These are phyloP conservation scores for Farysia itapuensis DNA, from an alignment of 1,284 basidiomycete species.

Conservation along the genomic window DNA sequence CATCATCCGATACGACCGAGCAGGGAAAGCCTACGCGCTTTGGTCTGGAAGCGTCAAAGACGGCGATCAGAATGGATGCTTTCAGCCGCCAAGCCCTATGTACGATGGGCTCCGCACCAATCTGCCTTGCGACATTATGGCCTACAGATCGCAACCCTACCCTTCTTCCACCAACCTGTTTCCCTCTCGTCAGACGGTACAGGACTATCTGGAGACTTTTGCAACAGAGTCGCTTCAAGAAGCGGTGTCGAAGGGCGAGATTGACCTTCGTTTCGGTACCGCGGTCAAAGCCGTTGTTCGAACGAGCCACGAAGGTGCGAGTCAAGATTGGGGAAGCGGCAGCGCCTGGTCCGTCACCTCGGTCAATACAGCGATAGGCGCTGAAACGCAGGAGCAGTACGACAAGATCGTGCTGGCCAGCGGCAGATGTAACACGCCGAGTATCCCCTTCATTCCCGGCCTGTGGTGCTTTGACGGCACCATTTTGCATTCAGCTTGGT, in stretches of 20 bases:
- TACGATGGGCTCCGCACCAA: slow-evolving; percentile 58
- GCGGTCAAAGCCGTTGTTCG: slow-evolving; percentile 54
- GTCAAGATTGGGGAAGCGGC: slow-evolving; percentile 22
- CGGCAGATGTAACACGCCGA: slow-evolving; percentile 64
- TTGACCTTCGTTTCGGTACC: slow-evolving; percentile 60
- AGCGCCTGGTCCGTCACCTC: slow-evolving; percentile 24
- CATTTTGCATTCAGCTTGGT: slow-evolving; percentile 63
- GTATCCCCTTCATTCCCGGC: slow-evolving; percentile 61
- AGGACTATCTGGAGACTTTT: slow-evolving; percentile 61
- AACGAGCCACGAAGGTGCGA: background rate
- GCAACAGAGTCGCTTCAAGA: slow-evolving; percentile 33
- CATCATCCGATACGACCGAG: slow-evolving; percentile 50
- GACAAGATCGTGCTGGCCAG: slow-evolving; percentile 59
- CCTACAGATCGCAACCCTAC: slow-evolving; percentile 55
- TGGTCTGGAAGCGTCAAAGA: slow-evolving; percentile 6
- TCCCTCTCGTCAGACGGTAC: slow-evolving; percentile 40
- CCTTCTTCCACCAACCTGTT: slow-evolving; percentile 9
- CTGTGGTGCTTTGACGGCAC: slow-evolving; percentile 60
- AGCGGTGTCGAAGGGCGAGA: background rate
- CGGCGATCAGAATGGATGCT: slow-evolving; percentile 2
- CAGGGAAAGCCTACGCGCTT: slow-evolving; percentile 9
- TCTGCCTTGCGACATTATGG: slow-evolving; percentile 58
- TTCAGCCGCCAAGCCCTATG: slow-evolving; percentile 42
- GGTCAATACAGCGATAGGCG: background rate
- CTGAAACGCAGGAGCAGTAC: slow-evolving; percentile 8